These are phyloP conservation scores for rapeseed (Brassica napus) DNA, from an alignment of 345 rosid species.

Conservation along the genomic window Da-Ae NC_063447.1:51571501-51572000, in stretches of 20 bases:
- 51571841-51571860: not conserved
- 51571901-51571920: not conserved
- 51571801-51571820: not conserved
- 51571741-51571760: not conserved
- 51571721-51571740: not conserved
- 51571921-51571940: not conserved
- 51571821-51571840: not conserved
- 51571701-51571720: not conserved
- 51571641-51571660: too few relatives aligned
- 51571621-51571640: not conserved
- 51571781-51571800: not conserved
- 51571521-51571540: not conserved
- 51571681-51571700: too few relatives aligned
- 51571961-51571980: slow-evolving; percentile 68
- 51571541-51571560: not conserved
- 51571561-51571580: not conserved
- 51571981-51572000: slow-evolving; percentile 67
- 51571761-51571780: not conserved
- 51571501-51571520: too few relatives aligned
- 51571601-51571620: not conserved
- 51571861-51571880: not conserved
- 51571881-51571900: not conserved
- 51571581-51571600: too few relatives aligned
- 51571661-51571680: not conserved
- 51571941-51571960: not conserved